These are phyloP conservation scores for Phialophora macrospora DNA, from an alignment of 2,329 filamentous ascomycete species.

Conservation along the genomic window DNA sequence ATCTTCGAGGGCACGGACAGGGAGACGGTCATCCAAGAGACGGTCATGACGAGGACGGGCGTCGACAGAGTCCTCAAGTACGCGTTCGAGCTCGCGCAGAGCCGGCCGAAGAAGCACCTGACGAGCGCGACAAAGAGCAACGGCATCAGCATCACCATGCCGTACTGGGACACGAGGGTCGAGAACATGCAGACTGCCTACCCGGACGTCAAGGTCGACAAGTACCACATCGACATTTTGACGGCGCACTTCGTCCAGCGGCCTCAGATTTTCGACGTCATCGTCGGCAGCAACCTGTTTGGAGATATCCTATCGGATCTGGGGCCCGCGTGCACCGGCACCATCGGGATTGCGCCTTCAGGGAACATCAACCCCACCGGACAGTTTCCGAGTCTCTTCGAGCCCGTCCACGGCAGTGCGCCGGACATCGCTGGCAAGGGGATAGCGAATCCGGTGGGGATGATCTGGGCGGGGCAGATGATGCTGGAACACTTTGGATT, in stretches of 20 bases:
- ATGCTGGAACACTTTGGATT: constrained; percentile 85
- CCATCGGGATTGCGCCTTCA: constrained; percentile 80
- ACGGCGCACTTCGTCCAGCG: constrained; percentile 98
- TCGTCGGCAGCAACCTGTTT: constrained; percentile 88
- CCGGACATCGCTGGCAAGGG: constrained; percentile 96
- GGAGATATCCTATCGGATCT: constrained; percentile 94
- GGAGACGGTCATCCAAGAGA: constrained; percentile 95
- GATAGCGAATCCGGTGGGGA: constrained; percentile 94
- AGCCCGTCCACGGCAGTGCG: constrained; percentile 96
- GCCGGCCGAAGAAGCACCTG: constrained; percentile 95
- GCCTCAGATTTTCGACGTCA: constrained; percentile 80
- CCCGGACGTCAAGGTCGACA: constrained; percentile 92
- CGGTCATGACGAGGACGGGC: constrained; percentile 89
- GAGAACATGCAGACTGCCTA: constrained; percentile 89
- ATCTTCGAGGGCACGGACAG: constrained; percentile 38
- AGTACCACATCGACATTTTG: constrained; percentile 97
- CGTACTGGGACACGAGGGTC: constrained; percentile 45
- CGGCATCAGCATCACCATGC: constrained; percentile 92
- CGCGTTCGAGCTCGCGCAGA: constrained; percentile 95
- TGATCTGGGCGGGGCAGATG: constrained; percentile 96
- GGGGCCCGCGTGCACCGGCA: constrained; percentile 88
- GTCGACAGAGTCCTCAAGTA: constrained; percentile 94
- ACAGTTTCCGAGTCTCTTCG: constrained; percentile 67
- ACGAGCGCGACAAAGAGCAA: constrained; percentile 99
- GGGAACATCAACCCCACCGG: constrained; percentile 91